These are phyloP conservation scores for Candida nemodendra DNA, from an alignment of 805 yeast genomes.

Conservation along the genomic window DNA sequence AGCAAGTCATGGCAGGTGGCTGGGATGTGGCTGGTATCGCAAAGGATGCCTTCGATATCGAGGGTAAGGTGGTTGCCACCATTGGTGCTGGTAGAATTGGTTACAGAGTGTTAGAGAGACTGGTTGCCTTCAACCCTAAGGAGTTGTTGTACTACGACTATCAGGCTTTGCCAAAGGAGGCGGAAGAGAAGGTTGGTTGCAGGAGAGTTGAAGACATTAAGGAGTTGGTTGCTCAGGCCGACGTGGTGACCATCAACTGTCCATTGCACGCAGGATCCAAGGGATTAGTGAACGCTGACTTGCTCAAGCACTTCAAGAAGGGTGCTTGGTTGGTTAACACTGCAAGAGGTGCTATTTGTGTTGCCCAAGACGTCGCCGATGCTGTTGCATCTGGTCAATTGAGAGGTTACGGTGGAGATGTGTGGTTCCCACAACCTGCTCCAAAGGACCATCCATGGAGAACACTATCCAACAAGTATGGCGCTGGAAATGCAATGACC, in stretches of 20 bases:
- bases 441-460: slow-evolving; percentile 80
- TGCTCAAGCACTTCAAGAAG: slow-evolving; percentile 65
- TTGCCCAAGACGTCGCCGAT: slow-evolving; percentile 70
- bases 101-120: slow-evolving; percentile 67
- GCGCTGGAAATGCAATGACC: slow-evolving; percentile 83
- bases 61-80: slow-evolving; percentile 74
- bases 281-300: slow-evolving; percentile 65
- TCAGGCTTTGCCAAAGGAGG: slow-evolving; percentile 60
- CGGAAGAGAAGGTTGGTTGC: slow-evolving; percentile 57
- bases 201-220: slow-evolving; percentile 59
- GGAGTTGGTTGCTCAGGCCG: slow-evolving; percentile 65
- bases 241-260: slow-evolving; percentile 72
- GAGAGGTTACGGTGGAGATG: slow-evolving; percentile 84
- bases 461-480: slow-evolving; percentile 58
- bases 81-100: slow-evolving; percentile 85
- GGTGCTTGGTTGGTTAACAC: slow-evolving; percentile 77
- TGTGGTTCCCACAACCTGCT: slow-evolving; percentile 84
- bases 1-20: slow-evolving; percentile 55
- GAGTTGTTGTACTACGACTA: slow-evolving; percentile 74
- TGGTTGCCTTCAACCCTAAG: slow-evolving; percentile 71
- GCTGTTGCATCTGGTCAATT: slow-evolving; percentile 68
- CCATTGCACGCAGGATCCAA: slow-evolving; percentile 71
- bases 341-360: slow-evolving; percentile 80
- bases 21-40: slow-evolving; percentile 83
- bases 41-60: slow-evolving; percentile 70